Base-by-base conservation (phyloP, 2,329 filamentous ascomycete species). In the Fusarium gaditjirri region DNA sequence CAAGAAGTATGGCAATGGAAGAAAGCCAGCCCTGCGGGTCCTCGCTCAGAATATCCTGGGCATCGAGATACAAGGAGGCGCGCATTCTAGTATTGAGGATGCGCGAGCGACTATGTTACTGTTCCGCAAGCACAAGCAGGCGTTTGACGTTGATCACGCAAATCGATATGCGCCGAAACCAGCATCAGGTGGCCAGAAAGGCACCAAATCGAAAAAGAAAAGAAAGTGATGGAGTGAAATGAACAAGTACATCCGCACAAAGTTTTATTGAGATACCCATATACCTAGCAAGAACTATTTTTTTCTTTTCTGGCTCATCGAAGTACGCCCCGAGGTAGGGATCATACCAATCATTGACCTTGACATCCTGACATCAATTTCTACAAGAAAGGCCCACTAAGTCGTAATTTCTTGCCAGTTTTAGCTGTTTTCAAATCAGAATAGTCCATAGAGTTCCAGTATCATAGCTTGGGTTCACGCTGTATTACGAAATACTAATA, bases 31-130 rank as follows among this genome's bases (percentile, higher is more conserved):
- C 10, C 79, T 96, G 74, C 85, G 86, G 62, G 83, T 86, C 21
- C 81, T 93, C 31, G 88, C 89, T 3, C 83, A 84, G 63, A 85
- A 90, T 77, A 78, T 91, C 12, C 78, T 92, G 4, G 85, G 86
- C 1, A 81, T 91, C 9, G 89, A 91, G 54, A 91, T 93, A 58
- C 91, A 93, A 73, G 83, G 80, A 25, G 90, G 89, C 2, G 83
- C 87, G 31, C 91, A 92, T 79, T 92, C 89, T 4, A 92, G 90
- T 79, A 83, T 92, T 70, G 85, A 92, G 83, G 96, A 99, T 84
- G 96, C 96, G 4, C 86, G 94, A 73, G 94, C 93, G 9, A 92
- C 94, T 2, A 98, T 99, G 94, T 84, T 95, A 61, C 83, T 99
- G 44, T 98, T 97, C 78, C 88, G 93, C 69, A 89, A 90, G 73